Evolutionary conservation across 768 basidiomycete genomes (phyloP).

Genomic region (Crucibulum laeve): DNA sequence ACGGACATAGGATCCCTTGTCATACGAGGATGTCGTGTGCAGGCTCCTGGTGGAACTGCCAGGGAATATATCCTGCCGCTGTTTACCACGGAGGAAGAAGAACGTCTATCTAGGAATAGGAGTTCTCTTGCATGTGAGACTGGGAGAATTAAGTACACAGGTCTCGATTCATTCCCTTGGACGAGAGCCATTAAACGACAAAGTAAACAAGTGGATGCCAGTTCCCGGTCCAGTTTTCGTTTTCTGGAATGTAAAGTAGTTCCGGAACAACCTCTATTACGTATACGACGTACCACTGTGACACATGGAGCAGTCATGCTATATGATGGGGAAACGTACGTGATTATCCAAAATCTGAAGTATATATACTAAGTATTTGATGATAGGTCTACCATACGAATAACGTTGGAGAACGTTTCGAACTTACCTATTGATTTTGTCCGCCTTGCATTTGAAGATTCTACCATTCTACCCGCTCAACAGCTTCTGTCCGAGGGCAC

Average conservation of each 20-base stretch:
- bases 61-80: constrained; percentile 78
- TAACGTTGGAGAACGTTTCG: constrained; percentile 91
- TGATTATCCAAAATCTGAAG: constrained; percentile 5
- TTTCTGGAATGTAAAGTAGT: constrained; percentile 84
- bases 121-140: constrained; percentile 61
- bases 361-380: constrained; percentile 4
- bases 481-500: constrained; percentile 76
- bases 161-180: constrained; percentile 69
- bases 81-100: constrained; percentile 67
- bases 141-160: constrained; percentile 68
- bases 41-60: constrained; percentile 65
- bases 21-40: constrained; percentile 76
- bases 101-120: constrained; percentile 48
- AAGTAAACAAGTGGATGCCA: constrained; percentile 16
- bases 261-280: constrained; percentile 81
- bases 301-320: constrained; percentile 94
- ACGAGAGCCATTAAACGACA: constrained; percentile 42
- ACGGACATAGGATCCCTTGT: constrained; percentile 59
- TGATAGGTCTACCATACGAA: constrained; percentile 72
- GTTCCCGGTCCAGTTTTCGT: constrained; percentile 25
- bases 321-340: constrained; percentile 90
- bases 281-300: constrained; percentile 83
- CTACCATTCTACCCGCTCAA: constrained; percentile 74
- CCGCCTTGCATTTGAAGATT: constrained; percentile 86
- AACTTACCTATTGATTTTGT: constrained; percentile 79